phyloP scores from a whole-genome alignment of 2,329 filamentous ascomycete genomes.

The Sporothrix brasiliensis region DNA sequence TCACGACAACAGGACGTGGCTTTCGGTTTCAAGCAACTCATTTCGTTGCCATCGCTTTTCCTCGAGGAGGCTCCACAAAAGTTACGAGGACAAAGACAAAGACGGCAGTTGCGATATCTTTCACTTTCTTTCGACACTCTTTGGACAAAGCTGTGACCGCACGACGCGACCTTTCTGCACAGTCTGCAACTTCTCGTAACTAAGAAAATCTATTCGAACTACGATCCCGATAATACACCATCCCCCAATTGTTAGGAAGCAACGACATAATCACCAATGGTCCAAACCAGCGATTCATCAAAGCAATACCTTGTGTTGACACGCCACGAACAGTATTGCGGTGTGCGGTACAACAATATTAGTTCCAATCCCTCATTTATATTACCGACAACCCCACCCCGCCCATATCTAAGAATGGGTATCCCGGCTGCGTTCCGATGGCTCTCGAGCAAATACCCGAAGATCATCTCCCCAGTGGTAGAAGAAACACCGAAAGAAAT shows the following conservation, averaged over 20 bases:
- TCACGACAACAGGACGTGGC: too few species aligned
- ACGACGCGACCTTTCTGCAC: neutral
- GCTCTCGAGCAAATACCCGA: conserved; percentile 95
- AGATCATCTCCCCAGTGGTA: conserved; percentile 89
- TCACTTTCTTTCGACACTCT: neutral
- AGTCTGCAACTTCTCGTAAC: neutral
- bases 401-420: conserved; percentile 65
- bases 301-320: neutral
- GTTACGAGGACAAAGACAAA: neutral
- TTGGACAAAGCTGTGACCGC: neutral
- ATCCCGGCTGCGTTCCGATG: conserved; percentile 94
- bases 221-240: too few species aligned
- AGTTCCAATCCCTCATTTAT: too few species aligned
- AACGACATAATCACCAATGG: conserved; percentile 25
- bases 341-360: neutral
- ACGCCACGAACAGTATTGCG: neutral
- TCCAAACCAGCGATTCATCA: neutral
- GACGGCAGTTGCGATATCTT: neutral
- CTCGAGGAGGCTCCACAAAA: too few species aligned
- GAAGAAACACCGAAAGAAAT: conserved; percentile 82
- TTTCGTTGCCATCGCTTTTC: too few species aligned
- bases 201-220: neutral
- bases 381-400: neutral
- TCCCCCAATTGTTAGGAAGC: neutral
- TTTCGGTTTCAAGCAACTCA: too few species aligned